Conservation (phyloP, 768 basidiomycete species). For the Melanogaster broomeanus region DNA sequence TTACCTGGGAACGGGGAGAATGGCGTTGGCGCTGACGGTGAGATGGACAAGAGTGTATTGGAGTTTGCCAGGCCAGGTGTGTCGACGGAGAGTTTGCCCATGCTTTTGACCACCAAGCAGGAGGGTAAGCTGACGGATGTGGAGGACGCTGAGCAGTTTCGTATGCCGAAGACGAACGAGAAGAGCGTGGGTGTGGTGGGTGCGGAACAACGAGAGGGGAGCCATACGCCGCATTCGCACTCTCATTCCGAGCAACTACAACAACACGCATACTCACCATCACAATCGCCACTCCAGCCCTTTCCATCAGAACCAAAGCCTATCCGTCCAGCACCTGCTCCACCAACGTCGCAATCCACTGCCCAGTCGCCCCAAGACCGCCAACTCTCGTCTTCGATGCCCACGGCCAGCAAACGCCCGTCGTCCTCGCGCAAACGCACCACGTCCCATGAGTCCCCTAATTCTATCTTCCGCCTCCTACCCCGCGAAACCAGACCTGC, state of each 20-base stretch:
- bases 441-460: slow-evolving; percentile 38
- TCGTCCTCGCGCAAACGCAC: slow-evolving; percentile 20
- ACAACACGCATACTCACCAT: slow-evolving; percentile 1
- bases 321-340: slow-evolving; percentile 27
- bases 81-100: slow-evolving; percentile 71
- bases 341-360: slow-evolving; percentile 15
- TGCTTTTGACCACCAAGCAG: background rate
- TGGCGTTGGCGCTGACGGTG: slow-evolving; percentile 7
- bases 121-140: background rate
- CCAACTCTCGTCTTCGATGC: slow-evolving; percentile 35
- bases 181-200: background rate
- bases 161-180: slow-evolving; percentile 6
- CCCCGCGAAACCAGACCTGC: slow-evolving; percentile 91
- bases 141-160: background rate
- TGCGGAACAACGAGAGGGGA: background rate
- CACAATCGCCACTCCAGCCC: slow-evolving; percentile 7
- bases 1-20: slow-evolving; percentile 5
- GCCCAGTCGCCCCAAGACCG: background rate
- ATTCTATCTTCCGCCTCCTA: slow-evolving; percentile 94
- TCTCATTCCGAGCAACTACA: slow-evolving; percentile 1
- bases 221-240: background rate
- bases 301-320: slow-evolving; percentile 16
- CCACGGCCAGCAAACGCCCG: slow-evolving; percentile 51
- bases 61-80: slow-evolving; percentile 73
- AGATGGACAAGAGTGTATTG: slow-evolving; percentile 78